Conservation (phyloP, 176 grass and related monocot species). For the Oropetium thomaeum region DNA sequence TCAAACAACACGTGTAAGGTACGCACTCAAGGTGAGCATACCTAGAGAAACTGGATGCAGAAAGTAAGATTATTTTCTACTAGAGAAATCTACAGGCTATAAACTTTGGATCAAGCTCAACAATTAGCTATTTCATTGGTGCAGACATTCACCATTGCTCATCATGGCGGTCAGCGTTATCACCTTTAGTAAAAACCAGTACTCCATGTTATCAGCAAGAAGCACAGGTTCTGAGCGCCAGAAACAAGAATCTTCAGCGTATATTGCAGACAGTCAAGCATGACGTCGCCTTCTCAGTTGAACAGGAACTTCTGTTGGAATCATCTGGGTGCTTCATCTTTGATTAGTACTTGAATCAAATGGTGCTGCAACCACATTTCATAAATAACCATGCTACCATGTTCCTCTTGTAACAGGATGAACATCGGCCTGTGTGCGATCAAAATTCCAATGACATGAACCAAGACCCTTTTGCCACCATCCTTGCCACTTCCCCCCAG, state of each 20-base stretch:
- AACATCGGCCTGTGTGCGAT: background rate
- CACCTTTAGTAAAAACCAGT: background rate
- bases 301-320: constrained; percentile 16
- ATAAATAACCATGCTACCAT: constrained; percentile 65
- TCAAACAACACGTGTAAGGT: constrained; percentile 11
- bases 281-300: constrained; percentile 31
- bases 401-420: background rate
- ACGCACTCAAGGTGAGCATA: background rate
- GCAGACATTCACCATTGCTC: constrained; percentile 11
- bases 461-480: background rate
- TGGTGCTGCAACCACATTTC: constrained; percentile 63
- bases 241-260: background rate
- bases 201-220: background rate
- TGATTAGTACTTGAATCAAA: constrained; percentile 47
- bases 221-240: background rate
- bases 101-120: background rate
- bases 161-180: background rate
- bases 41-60: background rate
- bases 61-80: background rate
- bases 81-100: constrained; percentile 2
- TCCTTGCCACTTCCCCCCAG: background rate
- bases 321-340: constrained; percentile 12
- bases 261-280: constrained; percentile 23
- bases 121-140: constrained; percentile 5
- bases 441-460: background rate